Base-by-base conservation (phyloP, 441 rosid species). In the Metrosideros polymorpha region DNA sequence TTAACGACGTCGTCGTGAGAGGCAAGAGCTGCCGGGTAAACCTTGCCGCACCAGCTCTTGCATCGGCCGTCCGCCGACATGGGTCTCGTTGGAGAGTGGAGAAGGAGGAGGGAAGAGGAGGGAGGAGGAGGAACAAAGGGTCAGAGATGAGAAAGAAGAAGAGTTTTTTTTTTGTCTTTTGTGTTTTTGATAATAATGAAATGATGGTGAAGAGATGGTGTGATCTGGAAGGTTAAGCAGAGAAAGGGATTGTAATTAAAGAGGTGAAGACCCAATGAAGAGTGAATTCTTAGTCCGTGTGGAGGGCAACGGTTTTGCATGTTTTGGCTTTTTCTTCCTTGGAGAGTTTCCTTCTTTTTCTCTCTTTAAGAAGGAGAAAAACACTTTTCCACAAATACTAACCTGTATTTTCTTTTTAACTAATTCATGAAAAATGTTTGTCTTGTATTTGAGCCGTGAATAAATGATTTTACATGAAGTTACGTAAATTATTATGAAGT, bases 11-110 rank as follows among this genome's bases (percentile, higher is more conserved):
- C 92, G 8, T 94, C 97, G 52, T 97, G 98, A 43, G 92, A 85
- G 27, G 94, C 91, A 15, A 95, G 90, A 54, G 98, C 94, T 35
- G 89, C 90, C 22, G 99, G 99, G 71, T 96, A 97, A 56, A 89
- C 91, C 86, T 89, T 92, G 7, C 56, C 89, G 53, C 9, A 59
- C 66, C 87, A 85, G 84, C 86, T 88, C 42, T 53, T 83, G 82
- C 77, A 49, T 88, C 86, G 92, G 4, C 56, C 90, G 86, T 92
- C 86, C 86, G 96, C 87, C 88, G 94, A 91, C 96, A 91, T 83
- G 61, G 79, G 47, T 39, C 79, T 6, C n/a, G 47, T 71, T 17
- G n/a, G 79, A 35, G n/a, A 35, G n/a, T 25, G 79, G 24, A 71
- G 79, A n/a, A 66, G 45, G 43, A 10, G 76, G 43, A 18, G 79